Conservation (phyloP, 345 rosid species). For the Excoecaria agallocha region DNA sequence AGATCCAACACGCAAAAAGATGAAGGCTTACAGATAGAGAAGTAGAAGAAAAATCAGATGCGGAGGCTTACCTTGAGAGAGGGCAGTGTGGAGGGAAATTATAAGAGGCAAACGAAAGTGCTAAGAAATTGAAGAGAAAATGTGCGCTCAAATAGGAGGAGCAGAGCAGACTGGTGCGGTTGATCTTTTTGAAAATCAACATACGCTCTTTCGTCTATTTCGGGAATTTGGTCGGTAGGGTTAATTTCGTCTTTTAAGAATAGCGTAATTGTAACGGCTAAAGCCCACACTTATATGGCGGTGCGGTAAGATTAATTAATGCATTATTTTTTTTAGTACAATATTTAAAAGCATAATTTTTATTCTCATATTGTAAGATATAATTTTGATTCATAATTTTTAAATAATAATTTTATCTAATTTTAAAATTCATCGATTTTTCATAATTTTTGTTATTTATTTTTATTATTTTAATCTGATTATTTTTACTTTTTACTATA, state of each 20-base stretch:
- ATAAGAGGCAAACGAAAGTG: background rate
- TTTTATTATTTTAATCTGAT: too few relatives aligned
- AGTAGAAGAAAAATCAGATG: background rate
- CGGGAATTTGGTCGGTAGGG: background rate
- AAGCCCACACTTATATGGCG: too few relatives aligned
- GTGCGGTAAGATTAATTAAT: too few relatives aligned
- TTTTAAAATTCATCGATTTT: too few relatives aligned
- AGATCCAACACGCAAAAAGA: background rate
- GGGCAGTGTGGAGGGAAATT: background rate
- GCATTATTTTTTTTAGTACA: too few relatives aligned
- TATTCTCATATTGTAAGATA: too few relatives aligned
- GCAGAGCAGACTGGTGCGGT: too few relatives aligned
- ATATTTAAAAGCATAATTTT: too few relatives aligned
- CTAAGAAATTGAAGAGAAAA: background rate
- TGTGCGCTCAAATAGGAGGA: background rate
- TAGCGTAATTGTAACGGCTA: constrained; percentile 6
- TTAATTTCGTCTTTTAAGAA: background rate
- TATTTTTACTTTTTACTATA: too few relatives aligned
- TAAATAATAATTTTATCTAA: too few relatives aligned
- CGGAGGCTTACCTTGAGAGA: background rate
- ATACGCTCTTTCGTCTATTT: background rate
- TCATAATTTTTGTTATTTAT: too few relatives aligned
- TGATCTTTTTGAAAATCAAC: background rate
- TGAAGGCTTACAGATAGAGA: background rate
- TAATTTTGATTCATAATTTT: too few relatives aligned